These are phyloP conservation scores for Gastrodia elata DNA, from an alignment of 106 monocot species.

Conservation along the genomic window DNA sequence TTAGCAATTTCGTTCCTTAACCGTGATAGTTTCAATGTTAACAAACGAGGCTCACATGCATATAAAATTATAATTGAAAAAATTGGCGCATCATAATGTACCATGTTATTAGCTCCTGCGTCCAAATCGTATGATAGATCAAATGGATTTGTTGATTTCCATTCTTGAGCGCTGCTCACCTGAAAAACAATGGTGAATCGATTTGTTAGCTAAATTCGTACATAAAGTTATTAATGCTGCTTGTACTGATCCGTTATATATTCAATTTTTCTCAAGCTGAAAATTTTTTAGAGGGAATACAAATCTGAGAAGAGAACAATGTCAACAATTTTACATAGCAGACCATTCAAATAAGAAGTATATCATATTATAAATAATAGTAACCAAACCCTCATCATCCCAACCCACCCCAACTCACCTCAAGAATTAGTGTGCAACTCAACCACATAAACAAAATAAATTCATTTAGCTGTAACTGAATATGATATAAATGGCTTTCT, in stretches of 20 bases:
- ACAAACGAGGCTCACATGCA: background rate
- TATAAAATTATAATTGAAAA: too few relatives aligned
- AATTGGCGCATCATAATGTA: conserved; percentile 14
- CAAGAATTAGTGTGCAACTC: background rate
- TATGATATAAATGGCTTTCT: background rate
- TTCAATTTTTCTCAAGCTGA: background rate
- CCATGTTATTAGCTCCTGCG: conserved; percentile 32
- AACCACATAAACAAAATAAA: background rate
- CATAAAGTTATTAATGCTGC: background rate
- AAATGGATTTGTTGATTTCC: conserved; percentile 73
- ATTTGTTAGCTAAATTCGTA: conserved; percentile 1
- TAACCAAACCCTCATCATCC: too few relatives aligned
- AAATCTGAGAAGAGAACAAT: background rate
- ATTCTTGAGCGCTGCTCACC: conserved; percentile 27
- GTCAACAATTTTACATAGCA: background rate
- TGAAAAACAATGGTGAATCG: conserved; percentile 19
- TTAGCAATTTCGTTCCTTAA: background rate
- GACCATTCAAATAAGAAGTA: background rate
- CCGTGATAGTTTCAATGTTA: background rate
- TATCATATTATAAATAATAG: too few relatives aligned
- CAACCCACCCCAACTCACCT: background rate
- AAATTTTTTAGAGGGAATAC: background rate
- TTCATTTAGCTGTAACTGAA: background rate
- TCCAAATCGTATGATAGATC: conserved; percentile 55
- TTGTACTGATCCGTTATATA: background rate